Evolutionary conservation across 495 filamentous ascomycete genomes (phyloP), one percentile per base, ranked within the genome.

Genomic region (Penicillium herquei): DNA sequence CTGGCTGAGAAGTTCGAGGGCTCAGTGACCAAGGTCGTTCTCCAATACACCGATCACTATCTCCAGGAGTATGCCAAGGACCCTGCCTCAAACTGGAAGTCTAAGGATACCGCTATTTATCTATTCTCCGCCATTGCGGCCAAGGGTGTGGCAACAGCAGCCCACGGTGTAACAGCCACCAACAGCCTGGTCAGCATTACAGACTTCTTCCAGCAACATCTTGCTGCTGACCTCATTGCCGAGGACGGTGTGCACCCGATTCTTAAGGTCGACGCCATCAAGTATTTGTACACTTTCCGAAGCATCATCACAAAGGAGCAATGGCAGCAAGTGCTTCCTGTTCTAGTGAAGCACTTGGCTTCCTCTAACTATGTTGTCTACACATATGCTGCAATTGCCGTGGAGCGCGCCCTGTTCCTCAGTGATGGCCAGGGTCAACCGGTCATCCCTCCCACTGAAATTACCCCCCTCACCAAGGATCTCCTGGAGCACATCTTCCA

Each of bases 91-190:
- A 89, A 94, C 66, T 99, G 95, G 95, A 96, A 90, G 71, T 84
- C 91, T 34, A 99, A 99, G 72, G 95, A 99, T 66, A 96, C 93
- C 1, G 95, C 95, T 9, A 86, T 94, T 54, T 98, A 97, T 58
- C 84, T 99, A 7, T 99, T 92, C 76, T 86, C 92, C 35, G 88
- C 95, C 21, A 91, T 98, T 55, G 94, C 94, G 12, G 92, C 91
- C 45, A 96, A 94, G 71, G 93, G 94, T 33, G 77, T 83, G 40
- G 81, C 91, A 33, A 98, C 95, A 1, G 79, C 91, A 6, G 84
- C 83, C 9, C 90, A 91, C 51, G 94, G 94, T 57, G 91, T 97
- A 42, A 90, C 88, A 63, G 89, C 82, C n/a, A 91, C 91, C 34
- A 96, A 98, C 73, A 73, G 79, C 21, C 77, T 87, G 40, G 84